These are phyloP conservation scores for Butyriboletus loyo DNA, from an alignment of 768 basidiomycete species.

Conservation along the genomic window DNA sequence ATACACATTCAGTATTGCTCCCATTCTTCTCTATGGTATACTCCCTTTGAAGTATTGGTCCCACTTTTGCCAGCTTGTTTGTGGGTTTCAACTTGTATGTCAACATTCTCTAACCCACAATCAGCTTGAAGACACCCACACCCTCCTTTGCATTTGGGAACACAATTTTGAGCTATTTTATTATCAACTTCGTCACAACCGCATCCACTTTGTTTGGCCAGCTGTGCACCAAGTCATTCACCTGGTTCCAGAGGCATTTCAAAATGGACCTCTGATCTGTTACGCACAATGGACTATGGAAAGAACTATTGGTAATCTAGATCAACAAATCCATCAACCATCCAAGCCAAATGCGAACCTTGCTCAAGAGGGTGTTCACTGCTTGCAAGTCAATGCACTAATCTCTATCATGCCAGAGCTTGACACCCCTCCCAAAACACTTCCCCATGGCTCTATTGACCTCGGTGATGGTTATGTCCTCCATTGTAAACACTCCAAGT, in stretches of 20 bases:
- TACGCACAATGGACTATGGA: slow-evolving; percentile 31
- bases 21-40: slow-evolving; percentile 10
- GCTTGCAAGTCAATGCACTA: neutral
- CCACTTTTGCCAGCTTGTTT: slow-evolving; percentile 21
- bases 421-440: too few relatives aligned
- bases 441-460: too few relatives aligned
- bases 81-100: slow-evolving; percentile 19
- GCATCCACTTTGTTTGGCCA: slow-evolving; percentile 31
- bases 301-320: slow-evolving; percentile 27
- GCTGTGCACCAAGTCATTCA: slow-evolving; percentile 30
- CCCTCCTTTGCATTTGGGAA: slow-evolving; percentile 21
- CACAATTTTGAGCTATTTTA: slow-evolving; percentile 31
- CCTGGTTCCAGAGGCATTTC: slow-evolving; percentile 1
- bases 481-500: too few relatives aligned
- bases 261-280: too few relatives aligned
- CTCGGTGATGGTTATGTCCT: too few relatives aligned
- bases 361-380: neutral
- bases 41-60: slow-evolving; percentile 18
- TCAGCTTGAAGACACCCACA: slow-evolving; percentile 17
- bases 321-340: slow-evolving; percentile 18
- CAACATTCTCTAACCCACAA: slow-evolving; percentile 13
- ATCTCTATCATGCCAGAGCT: too few relatives aligned
- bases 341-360: neutral
- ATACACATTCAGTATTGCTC: slow-evolving; percentile 19
- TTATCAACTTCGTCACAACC: slow-evolving; percentile 16